Evolutionary conservation across 129 eudicot species (phyloP).

Genomic region (Calendula officinalis): DNA sequence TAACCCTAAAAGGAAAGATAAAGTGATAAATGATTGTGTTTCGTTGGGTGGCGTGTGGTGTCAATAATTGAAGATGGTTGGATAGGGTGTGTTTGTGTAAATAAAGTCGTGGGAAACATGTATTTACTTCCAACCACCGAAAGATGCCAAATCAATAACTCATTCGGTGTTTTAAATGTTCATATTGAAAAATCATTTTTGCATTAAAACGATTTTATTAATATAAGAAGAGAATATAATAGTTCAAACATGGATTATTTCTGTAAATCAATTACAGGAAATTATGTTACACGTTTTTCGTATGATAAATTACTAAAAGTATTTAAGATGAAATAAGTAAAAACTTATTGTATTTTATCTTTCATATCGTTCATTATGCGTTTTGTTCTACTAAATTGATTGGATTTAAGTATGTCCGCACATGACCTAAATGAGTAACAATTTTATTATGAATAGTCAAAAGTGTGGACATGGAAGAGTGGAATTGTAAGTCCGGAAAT

Average conservation of each 20-base stretch:
- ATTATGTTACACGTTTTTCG: background rate
- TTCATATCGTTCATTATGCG: no score
- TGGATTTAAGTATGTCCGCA: no score
- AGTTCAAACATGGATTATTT: background rate
- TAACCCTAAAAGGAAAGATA: no score
- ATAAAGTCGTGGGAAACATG: conserved; percentile 7
- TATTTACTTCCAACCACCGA: conserved; percentile 1
- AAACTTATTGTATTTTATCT: no score
- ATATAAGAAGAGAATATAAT: background rate
- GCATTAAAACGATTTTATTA: background rate
- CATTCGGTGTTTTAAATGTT: background rate
- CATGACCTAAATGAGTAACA: no score
- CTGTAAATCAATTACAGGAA: background rate
- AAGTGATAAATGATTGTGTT: background rate
- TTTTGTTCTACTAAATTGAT: no score
- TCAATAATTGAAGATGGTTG: conserved; percentile 5
- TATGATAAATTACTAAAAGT: background rate
- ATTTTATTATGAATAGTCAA: no score
- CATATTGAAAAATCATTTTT: background rate
- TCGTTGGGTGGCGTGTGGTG: background rate
- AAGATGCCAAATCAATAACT: background rate
- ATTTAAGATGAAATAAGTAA: background rate
- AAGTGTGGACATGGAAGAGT: no score
- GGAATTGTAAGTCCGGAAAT: no score
- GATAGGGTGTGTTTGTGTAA: no score